Conservation (phyloP, 345 rosid species). For the Gynandropsis gynandra region DNA sequence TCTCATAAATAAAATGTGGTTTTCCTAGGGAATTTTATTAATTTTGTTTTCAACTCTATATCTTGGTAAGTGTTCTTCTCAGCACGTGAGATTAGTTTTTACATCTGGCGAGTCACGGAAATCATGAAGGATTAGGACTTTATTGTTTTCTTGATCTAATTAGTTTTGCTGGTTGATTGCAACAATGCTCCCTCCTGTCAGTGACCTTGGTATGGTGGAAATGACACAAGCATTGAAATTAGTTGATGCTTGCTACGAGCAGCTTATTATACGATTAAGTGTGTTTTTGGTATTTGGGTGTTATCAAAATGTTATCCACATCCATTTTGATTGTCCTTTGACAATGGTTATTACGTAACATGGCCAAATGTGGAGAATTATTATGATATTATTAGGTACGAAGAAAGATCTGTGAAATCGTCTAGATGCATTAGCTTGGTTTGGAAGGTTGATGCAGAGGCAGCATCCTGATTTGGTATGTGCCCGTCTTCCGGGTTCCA, state of each 20-base stretch:
- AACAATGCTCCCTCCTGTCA: constrained; percentile 82
- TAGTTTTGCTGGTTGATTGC: constrained; percentile 64
- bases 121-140: constrained; percentile 3
- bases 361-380: constrained; percentile 86
- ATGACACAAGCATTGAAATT: constrained; percentile 93
- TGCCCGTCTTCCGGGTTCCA: constrained; percentile 11
- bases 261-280: constrained; percentile 34
- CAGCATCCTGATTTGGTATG: constrained; percentile 59
- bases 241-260: constrained; percentile 72
- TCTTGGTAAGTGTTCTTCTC: background rate
- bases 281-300: constrained; percentile 37
- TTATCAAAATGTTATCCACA: constrained; percentile 87
- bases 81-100: background rate
- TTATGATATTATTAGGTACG: constrained; percentile 91
- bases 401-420: constrained; percentile 29
- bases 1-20: background rate
- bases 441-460: constrained; percentile 68
- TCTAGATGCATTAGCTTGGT: constrained; percentile 88
- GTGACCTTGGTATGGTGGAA: constrained; percentile 98
- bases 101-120: background rate
- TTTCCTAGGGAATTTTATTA: background rate
- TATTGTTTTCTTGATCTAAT: background rate
- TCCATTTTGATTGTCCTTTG: constrained; percentile 63
- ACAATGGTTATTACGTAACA: constrained; percentile 40
- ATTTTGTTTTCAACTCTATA: background rate